Evolutionary conservation across 495 filamentous ascomycete genomes (phyloP), one percentile per base, ranked within the genome.

Genomic region (Penicillium crystallinum): DNA sequence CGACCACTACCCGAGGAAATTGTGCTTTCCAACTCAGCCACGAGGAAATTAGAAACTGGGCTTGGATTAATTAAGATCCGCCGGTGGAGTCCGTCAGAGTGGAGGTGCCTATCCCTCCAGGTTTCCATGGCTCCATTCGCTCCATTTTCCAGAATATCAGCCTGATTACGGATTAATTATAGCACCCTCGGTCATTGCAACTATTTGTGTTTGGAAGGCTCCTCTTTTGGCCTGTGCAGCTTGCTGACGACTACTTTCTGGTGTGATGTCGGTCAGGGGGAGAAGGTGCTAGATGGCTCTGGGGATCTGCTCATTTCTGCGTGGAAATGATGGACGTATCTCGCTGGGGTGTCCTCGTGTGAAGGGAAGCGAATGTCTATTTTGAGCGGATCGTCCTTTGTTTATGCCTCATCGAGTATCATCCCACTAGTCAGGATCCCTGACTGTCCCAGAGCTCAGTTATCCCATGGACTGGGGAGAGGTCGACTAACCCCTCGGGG

Each of bases 61-160:
- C 25, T 35, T 46, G 33, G 41, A 50, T 42, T 43, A 46, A 51
- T 55, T 60, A 52, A 57, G 61, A 63, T 63, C 61, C 57, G 48
- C 52, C n/a, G 35, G 57, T 57, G 61, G 61, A 34, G 49, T 27
- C 46, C 14, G 34, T 5, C 1, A 21, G 23, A 27, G 61, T 63
- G 57, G 57, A 61, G 53, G 57, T 31, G 34, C 53, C 54, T 56
- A 53, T 61, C 47, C 53, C 54, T 62, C 55, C 52, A 52, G 56
- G 42, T 54, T 52, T 54, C 44, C 30, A 52, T 34, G 35, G 44
- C 46, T 45, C 21, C 30, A 37, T 48, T 42, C 53, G 33, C 44
- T 38, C 36, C n/a, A 15, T 46, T 41, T 31, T 49, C 42, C 29
- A 56, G 49, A 53, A 55, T 46, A 51, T 52, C 49, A 45, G 34